These are phyloP conservation scores for Blastobotrys ciferrii DNA, from an alignment of 1,139 yeast species.

Conservation along the genomic window DNA sequence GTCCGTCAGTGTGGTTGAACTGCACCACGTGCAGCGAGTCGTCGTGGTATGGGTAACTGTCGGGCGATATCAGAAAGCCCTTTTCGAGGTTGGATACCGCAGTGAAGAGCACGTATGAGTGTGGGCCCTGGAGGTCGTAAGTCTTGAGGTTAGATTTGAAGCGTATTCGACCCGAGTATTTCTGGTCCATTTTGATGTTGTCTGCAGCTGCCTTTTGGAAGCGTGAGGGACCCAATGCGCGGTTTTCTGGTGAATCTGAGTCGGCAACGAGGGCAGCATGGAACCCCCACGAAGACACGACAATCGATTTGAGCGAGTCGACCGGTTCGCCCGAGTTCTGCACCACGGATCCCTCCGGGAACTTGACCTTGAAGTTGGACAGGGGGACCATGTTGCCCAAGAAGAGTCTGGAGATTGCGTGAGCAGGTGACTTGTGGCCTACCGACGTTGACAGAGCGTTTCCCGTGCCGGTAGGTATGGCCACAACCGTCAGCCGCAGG, in stretches of 20 bases:
- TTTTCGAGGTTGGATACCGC: slow-evolving; percentile 65
- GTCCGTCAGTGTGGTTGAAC: slow-evolving; percentile 42
- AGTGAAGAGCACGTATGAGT: slow-evolving; percentile 67
- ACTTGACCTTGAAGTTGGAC: slow-evolving; percentile 51
- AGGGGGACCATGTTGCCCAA: slow-evolving; percentile 41
- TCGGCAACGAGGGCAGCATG: slow-evolving; percentile 85
- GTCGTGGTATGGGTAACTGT: slow-evolving; percentile 51
- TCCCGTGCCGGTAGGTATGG: slow-evolving; percentile 84
- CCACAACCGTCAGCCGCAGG: slow-evolving; percentile 41
- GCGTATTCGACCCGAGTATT: slow-evolving; percentile 46
- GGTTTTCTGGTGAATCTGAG: slow-evolving; percentile 66
- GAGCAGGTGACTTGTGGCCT: slow-evolving; percentile 44
- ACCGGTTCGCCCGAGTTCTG: slow-evolving; percentile 15
- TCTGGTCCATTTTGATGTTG: slow-evolving; percentile 50
- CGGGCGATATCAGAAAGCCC: slow-evolving; percentile 70
- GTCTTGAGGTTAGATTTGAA: slow-evolving; percentile 16
- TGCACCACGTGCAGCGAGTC: slow-evolving; percentile 52
- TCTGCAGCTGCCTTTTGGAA: slow-evolving; percentile 66
- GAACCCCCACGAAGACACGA: slow-evolving; percentile 80
- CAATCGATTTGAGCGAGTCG: slow-evolving; percentile 47
- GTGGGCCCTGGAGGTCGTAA: slow-evolving; percentile 40
- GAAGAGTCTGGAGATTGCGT: slow-evolving; percentile 46
- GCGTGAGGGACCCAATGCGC: slow-evolving; percentile 62
- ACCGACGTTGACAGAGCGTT: slow-evolving; percentile 73
- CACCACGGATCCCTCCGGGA: slow-evolving; percentile 48